These are phyloP conservation scores for Hawksworthiomyces lignivorus DNA, from an alignment of 2,329 filamentous ascomycete species.

Conservation along the genomic window DNA sequence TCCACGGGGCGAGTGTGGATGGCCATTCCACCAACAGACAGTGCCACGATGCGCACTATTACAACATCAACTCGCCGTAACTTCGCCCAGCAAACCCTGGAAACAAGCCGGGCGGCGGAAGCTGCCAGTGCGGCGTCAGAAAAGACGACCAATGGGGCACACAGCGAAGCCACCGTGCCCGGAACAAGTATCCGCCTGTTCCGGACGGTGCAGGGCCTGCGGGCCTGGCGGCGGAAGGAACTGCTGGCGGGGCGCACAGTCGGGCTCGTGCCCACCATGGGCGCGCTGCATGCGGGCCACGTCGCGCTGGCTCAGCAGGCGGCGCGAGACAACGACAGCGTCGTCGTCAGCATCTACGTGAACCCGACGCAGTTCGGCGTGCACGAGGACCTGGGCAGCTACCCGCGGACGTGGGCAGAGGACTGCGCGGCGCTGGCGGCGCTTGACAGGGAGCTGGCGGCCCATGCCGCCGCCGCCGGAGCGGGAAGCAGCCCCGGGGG, in stretches of 20 bases:
- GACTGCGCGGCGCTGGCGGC: constrained; percentile 61
- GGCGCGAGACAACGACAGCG: constrained; percentile 73
- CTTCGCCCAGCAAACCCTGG: too few species aligned
- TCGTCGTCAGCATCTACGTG: constrained; percentile 88
- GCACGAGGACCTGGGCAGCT: constrained; percentile 78
- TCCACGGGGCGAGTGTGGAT: too few species aligned
- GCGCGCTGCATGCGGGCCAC: constrained; percentile 89
- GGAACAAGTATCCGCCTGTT: constrained; percentile 61
- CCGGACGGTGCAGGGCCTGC: constrained; percentile 64
- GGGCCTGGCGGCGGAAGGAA: constrained; percentile 60
- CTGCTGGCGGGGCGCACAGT: constrained; percentile 62
- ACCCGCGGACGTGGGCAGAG: constrained; percentile 80
- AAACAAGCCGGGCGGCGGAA: too few species aligned
- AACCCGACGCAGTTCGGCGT: constrained; percentile 95
- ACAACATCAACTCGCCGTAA: too few species aligned
- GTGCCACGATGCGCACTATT: too few species aligned
- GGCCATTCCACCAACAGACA: too few species aligned
- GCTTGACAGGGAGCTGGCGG: constrained; percentile 62
- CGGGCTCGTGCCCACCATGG: constrained; percentile 94
- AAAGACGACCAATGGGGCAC: not conserved
- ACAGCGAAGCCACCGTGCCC: constrained; percentile 39
- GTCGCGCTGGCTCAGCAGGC: constrained; percentile 77
- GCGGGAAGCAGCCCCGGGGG: constrained; percentile 31
- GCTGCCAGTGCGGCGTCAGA: too few species aligned
- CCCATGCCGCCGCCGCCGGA: not conserved